Evolutionary conservation across 108 stramenopile species (phyloP), one percentile per base, ranked within the genome.

Genomic region (Cafeteria roenbergensis): DNA sequence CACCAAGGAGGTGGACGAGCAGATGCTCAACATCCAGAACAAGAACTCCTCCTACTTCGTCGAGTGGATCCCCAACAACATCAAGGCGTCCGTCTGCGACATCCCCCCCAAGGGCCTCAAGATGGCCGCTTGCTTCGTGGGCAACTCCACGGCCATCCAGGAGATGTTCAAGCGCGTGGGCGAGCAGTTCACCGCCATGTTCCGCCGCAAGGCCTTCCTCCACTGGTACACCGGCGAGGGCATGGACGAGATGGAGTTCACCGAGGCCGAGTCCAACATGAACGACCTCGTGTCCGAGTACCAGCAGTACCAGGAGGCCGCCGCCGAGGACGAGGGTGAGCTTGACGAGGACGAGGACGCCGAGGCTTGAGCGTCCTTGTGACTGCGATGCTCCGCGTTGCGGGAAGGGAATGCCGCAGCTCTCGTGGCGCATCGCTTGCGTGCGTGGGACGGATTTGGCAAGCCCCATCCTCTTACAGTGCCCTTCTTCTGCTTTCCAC

Each of bases 21-120:
- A 94, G 80, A 95, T 95, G 94, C 78, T 92, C 61, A 89, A 92
- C 71, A 88, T 90, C 71, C 85, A 91, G 65, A 93, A 86, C 94
- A 95, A 93, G 88, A 93, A 95, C 84, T 88, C 89, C n/a, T 90
- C 89, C 32, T 92, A 91, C 88, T 95, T 95, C 78, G 94, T 95
- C 29, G 94, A 95, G 74, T 95, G 94, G 94, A 95, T 95, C 78
- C 94, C 94, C 65, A 93, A 95, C 86, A 95, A 95, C 86, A 83
- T 95, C 71, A 95, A 95, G 89, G 88, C 90, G 31, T 92, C 92
- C 60, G 91, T 95, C 68, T 95, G 94, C 72, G 91, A 95, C 85
- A 88, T 95, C 62, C 94, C 94, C 14, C 94, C 92, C 59, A 86
- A 84, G 82, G 94, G 94, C 56, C 79, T 95, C 69, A 86, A 84